Base-by-base conservation (phyloP, 768 basidiomycete species). In the Boletellus ananiceps region DNA sequence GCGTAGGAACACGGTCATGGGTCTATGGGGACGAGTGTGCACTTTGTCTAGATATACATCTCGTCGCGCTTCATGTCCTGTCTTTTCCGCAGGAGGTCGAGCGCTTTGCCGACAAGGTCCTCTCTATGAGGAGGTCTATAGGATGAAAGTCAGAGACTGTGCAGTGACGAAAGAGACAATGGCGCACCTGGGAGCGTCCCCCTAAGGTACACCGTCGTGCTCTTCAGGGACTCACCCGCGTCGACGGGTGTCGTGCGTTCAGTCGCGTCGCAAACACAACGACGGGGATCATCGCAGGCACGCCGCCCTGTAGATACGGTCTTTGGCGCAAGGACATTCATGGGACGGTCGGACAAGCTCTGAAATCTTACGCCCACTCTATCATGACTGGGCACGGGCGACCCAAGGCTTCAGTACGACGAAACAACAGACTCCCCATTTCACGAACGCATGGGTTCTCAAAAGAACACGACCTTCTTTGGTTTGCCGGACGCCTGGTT, bases 11-110 rank as follows among this genome's bases (percentile, higher is more conserved):
- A 47, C 14, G 21, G 49, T 35, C 13, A 31, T 15, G 11, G 44
- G 4, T 45, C 31, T 48, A 43, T 37, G 37, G 36, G 51, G 54
- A 46, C 4, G 27, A 19, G 18, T 18, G 38, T 60, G 42, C 58
- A 88, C 85, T 93, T 92, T 29, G 90, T 89, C 66, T 93, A 89
- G 25, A 93, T 65, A 63, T 81, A 88, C 3, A 93, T 55, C 44
- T 86, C 81, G 59, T 87, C 77, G 5, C 91, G 79, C 47, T 77
- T 78, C 47, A 88, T 74, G 5, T 74, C 75, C 52, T 87, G 79
- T 36, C 80, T 71, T 8, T 70, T 74, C 53, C 76, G 69, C 21
- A 90, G 69, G 23, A 72, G 71, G 29, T 74, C 65, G 1, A 93
- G 71, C 0, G 87, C 91, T 46, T 81, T 78, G 5, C 91, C 91